Percentiles rank a stretch among this genome's conserved stretches.
Conservation (phyloP, 495 filamentous ascomycete species). For the Evansstolkia leycettana region DNA sequence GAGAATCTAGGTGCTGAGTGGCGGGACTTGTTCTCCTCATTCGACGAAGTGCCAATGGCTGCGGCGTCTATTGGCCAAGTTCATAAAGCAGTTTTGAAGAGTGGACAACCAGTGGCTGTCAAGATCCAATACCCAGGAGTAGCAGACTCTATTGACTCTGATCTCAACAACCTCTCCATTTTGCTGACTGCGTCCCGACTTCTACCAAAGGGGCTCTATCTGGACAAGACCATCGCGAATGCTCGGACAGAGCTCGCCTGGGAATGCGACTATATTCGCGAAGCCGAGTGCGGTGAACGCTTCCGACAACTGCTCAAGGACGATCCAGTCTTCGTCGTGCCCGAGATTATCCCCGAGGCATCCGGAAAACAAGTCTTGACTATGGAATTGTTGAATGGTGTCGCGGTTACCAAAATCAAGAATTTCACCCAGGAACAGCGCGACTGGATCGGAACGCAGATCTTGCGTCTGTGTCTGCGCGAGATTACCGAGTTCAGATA, state of each 20-base stretch:
- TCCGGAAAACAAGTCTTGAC: conserved; percentile 81
- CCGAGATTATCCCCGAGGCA: conserved; percentile 63
- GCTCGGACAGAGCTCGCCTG: conserved; percentile 85
- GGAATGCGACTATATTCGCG: conserved; percentile 93
- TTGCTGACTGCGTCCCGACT: conserved; percentile 82
- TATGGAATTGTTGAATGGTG: conserved; percentile 79
- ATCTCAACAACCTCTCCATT: conserved; percentile 82
- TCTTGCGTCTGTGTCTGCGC: conserved; percentile 82
- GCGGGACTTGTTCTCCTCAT: conserved; percentile 70
- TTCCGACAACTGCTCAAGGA: conserved; percentile 62
- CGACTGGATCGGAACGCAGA: conserved; percentile 85
- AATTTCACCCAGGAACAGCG: conserved; percentile 66
- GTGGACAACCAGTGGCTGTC: conserved; percentile 67
- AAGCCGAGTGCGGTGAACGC: conserved; percentile 63
- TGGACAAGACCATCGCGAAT: conserved; percentile 96
- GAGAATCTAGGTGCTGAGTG: conserved; percentile 74
- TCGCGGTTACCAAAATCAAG: conserved; percentile 74
- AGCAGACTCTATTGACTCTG: conserved; percentile 85
- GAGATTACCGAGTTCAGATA: conserved; percentile 89
- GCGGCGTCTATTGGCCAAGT: conserved; percentile 98
- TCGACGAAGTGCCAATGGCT: conserved; percentile 85
- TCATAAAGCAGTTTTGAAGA: conserved; percentile 72
- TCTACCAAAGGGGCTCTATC: conserved; percentile 81
- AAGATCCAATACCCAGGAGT: conserved; percentile 99
- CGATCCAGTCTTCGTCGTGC: conserved; percentile 70